Evolutionary conservation across 148 eudicot genomes (phyloP), one percentile per base, ranked within the genome.

Genomic region (Silene conica): DNA sequence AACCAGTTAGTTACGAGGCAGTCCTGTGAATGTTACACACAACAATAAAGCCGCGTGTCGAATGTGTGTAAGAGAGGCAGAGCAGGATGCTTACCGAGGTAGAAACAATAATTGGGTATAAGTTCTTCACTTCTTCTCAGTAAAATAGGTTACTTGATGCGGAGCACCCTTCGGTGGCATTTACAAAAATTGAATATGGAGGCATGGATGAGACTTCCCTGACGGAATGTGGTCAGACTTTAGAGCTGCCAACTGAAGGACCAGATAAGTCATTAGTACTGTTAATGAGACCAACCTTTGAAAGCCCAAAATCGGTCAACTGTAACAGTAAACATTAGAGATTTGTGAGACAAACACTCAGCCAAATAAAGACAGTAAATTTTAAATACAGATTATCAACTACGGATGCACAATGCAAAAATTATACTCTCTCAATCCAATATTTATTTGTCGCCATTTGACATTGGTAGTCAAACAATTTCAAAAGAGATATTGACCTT

Each of bases 221-320:
- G n/a, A n/a, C n/a, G n/a, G n/a, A n/a, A n/a, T n/a, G n/a, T n/a
- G n/a, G n/a, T n/a, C n/a, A n/a, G n/a, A n/a, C n/a, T n/a, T n/a
- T n/a, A 41, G 90, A 82, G 46, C 80, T 86, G 78, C 86, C 85
- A 63, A 81, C 89, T 74, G 96, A 76, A 67, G 95, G 87, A 80
- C 94, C 97, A 67, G 97, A 87, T 75, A 96, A 85, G 83, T 92
- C 96, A 71, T 92, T 96, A 63, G 99, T 92, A 80, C 97, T 90
- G 83, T 90, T 79, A 81, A 96, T 96, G 68, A 96, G 99, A 66
- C 99, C 99, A 83, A 96, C 92, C 80, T 83, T 96, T 61, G 99
- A 96, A 72, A 96, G 92, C 81, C 99, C 99, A 83, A 96, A 96
- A 87, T 96, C 99, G 84, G 99, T 96, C 83, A 96, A 85, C 99